These are phyloP conservation scores for Haberlea rhodopensis DNA, from an alignment of 257 asterid species.

Conservation along the genomic window DNA sequence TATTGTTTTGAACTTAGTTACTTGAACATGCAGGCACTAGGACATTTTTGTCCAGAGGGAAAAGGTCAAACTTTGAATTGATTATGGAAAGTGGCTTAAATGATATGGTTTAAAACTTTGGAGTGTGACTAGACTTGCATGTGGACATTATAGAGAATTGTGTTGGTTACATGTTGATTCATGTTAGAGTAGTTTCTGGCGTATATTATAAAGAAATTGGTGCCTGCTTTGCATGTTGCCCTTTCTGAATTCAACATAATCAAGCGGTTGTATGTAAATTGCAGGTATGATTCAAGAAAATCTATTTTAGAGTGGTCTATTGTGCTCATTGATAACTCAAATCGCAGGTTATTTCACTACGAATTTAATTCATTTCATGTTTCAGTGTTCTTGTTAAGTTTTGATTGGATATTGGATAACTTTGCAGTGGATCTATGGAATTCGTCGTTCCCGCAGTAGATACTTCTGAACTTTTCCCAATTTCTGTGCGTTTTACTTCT, in stretches of 20 bases:
- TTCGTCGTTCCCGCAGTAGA: constrained; percentile 81
- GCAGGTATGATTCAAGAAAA: constrained; percentile 80
- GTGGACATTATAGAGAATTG: neutral
- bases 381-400: constrained; percentile 20
- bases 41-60: too few species aligned
- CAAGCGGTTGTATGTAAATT: constrained; percentile 13
- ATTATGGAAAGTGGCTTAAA: too few species aligned
- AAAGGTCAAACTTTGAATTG: too few species aligned
- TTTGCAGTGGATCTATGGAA: constrained; percentile 89
- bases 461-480: constrained; percentile 75
- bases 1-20: neutral
- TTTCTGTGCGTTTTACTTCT: constrained; percentile 71
- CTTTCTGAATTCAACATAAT: constrained; percentile 12
- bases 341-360: constrained; percentile 73
- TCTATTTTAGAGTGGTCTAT: constrained; percentile 91
- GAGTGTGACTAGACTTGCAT: neutral
- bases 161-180: constrained; percentile 12
- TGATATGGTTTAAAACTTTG: neutral
- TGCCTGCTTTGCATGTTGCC: constrained; percentile 14
- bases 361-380: neutral
- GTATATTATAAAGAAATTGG: neutral
- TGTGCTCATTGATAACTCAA: constrained; percentile 77
- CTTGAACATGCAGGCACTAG: neutral
- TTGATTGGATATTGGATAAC: constrained; percentile 28
- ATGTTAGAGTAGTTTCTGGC: constrained; percentile 3